phyloP scores from a whole-genome alignment of 345 rosid species.

The Trapa bicornis region DNA sequence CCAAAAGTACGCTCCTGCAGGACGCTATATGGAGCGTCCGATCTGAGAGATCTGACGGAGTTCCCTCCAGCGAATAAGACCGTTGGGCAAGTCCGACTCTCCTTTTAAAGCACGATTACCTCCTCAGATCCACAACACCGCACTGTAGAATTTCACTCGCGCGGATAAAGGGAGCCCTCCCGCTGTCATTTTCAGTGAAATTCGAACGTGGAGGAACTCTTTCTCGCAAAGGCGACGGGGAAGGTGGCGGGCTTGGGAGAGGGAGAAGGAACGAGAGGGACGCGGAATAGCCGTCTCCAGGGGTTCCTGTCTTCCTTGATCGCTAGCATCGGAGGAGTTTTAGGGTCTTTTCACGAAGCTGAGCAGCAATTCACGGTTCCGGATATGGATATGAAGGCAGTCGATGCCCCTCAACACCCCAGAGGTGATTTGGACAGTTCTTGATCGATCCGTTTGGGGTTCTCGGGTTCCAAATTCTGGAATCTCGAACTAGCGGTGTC shows the following conservation, averaged over 20 bases:
- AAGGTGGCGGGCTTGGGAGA: constrained; percentile 39
- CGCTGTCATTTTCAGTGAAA: not conserved
- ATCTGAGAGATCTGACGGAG: constrained; percentile 19
- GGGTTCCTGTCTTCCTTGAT: constrained; percentile 45
- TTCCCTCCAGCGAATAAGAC: constrained; percentile 18
- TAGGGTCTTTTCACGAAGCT: constrained; percentile 25
- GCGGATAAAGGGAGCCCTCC: constrained; percentile 6
- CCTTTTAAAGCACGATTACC: not conserved
- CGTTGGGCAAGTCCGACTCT: constrained; percentile 25
- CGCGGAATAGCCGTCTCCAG: constrained; percentile 51
- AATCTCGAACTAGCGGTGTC: not conserved
- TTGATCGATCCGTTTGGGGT: not conserved
- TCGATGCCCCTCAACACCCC: constrained; percentile 19
- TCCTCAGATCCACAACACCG: not conserved
- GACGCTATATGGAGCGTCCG: constrained; percentile 14
- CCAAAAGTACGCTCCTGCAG: constrained; percentile 9
- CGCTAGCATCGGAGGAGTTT: constrained; percentile 42
- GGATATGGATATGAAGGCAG: constrained; percentile 39
- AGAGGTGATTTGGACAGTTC: constrained; percentile 17
- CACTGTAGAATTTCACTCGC: not conserved
- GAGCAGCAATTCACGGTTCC: constrained; percentile 8
- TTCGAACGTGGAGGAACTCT: not conserved
- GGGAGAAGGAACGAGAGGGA: constrained; percentile 26
- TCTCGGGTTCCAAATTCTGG: not conserved
- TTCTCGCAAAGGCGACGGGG: not conserved